These are phyloP conservation scores for Fusarium mangiferae DNA, from an alignment of 2,329 filamentous ascomycete species.

Conservation along the genomic window DNA sequence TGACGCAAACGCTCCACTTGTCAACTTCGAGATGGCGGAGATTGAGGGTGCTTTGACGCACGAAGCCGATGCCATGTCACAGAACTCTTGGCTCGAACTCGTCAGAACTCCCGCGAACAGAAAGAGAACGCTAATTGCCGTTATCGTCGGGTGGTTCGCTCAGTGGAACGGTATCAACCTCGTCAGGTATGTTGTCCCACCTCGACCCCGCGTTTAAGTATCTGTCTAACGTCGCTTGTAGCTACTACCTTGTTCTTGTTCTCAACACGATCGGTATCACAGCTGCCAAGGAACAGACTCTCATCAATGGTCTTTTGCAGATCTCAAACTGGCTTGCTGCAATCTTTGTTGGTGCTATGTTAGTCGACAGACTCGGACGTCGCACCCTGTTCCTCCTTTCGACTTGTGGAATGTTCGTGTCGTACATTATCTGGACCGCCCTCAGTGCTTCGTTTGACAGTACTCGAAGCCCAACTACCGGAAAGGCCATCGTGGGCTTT, in stretches of 20 bases:
- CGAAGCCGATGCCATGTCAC: constrained; percentile 48
- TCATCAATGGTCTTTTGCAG: constrained; percentile 46
- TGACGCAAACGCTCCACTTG: constrained; percentile 52
- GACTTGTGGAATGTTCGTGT: constrained; percentile 51
- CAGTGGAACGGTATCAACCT: constrained; percentile 40
- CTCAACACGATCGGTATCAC: constrained; percentile 53
- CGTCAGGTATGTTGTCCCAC: constrained; percentile 9
- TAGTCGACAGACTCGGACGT: constrained; percentile 54
- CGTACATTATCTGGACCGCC: constrained; percentile 48
- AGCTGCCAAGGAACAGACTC: constrained; percentile 49
- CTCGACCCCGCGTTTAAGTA: fast-evolving
- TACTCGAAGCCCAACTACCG: constrained; percentile 36
- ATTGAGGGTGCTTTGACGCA: constrained; percentile 50
- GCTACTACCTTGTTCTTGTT: constrained; percentile 53
- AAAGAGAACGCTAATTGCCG: constrained; percentile 36
- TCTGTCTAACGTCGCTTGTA: background rate
- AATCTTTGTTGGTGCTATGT: constrained; percentile 49
- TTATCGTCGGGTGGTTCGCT: constrained; percentile 34
- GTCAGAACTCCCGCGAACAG: constrained; percentile 50
- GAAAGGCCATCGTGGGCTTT: constrained; percentile 48
- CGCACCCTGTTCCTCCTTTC: constrained; percentile 53
- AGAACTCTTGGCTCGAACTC: constrained; percentile 52
- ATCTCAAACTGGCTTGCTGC: constrained; percentile 53
- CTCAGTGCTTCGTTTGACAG: constrained; percentile 40
- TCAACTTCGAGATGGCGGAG: constrained; percentile 54